Base-by-base conservation (phyloP, 495 filamentous ascomycete genomes). In the Pseudevernia furfuracea region DNA sequence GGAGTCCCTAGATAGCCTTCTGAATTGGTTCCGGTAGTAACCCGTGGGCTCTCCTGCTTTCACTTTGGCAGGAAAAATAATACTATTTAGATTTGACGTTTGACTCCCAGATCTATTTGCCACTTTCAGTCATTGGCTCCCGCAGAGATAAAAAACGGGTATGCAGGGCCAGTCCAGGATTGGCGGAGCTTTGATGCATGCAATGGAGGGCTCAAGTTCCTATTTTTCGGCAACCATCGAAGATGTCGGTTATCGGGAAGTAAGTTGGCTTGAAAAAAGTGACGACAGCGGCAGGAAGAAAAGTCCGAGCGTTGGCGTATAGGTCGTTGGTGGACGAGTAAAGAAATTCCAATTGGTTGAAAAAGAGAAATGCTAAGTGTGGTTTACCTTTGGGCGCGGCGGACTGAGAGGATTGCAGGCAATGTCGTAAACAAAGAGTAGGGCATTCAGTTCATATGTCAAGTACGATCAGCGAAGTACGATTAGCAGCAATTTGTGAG, bases 191-290 rank as follows among this genome's bases (percentile, higher is more conserved):
- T 55, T 59, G 43, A 64, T 59, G 62, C 62, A 64, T 56, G 62
- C 43, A 53, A 52, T 25, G 43, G 56, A 48, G 46, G 57, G 55
- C 28, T 32, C 30, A 25, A 19, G 9, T 59, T 46, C 62, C 56
- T 64, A 64, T 64, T 64, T 64, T 56, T 59, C 25, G 44, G 37
- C 32, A 39, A 34, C 32, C 55, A 59, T 28, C 15, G 56, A 34
- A 21, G 43, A 39, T 62, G 67, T 68, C 63, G 67, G 67, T 68
- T 66, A 60, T 65, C 67, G 67, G 67, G 38, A 68, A 44, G 39
- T 21, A 44, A 49, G 60, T 44, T 59, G 6, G 59, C 57, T 61
- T 34, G 4, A 34, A 17, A 34, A 34, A 34, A 55, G 52, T 30
- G 57, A 60, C 39, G 46, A 66, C 59, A 62, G 62, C 67, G 59